These are phyloP conservation scores for Beauveria bassiana DNA, from an alignment of 2,329 filamentous ascomycete genomes.

Conservation along the genomic window DNA sequence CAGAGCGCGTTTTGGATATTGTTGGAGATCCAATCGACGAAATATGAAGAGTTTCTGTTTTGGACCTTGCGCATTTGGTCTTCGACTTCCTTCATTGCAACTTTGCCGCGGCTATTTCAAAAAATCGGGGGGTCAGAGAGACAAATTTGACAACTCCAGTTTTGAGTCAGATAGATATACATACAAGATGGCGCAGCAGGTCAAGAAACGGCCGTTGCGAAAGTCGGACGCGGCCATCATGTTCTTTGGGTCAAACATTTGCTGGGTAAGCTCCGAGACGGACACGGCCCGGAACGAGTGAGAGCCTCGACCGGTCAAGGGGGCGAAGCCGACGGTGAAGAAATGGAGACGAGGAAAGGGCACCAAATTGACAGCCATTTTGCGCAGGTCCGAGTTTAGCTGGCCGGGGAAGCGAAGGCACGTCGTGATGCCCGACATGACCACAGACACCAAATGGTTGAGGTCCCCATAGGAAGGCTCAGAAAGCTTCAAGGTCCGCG, in stretches of 20 bases:
- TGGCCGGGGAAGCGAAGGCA: slow-evolving; percentile 98
- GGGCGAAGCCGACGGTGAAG: slow-evolving; percentile 99
- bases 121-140: slow-evolving; percentile 27
- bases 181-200: slow-evolving; percentile 91
- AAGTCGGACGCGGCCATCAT: slow-evolving; percentile 99
- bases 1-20: slow-evolving; percentile 99
- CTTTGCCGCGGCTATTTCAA: slow-evolving; percentile 68
- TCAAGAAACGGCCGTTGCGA: slow-evolving; percentile 98
- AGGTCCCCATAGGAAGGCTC: slow-evolving; percentile 98
- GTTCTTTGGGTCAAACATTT: slow-evolving; percentile 99
- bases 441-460: slow-evolving; percentile 98
- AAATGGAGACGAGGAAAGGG: slow-evolving; percentile 99
- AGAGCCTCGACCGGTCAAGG: slow-evolving; percentile 77
- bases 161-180: neutral
- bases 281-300: slow-evolving; percentile 95
- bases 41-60: slow-evolving; percentile 99
- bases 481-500: slow-evolving; percentile 97
- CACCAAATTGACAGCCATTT: slow-evolving; percentile 95
- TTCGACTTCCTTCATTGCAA: slow-evolving; percentile 99
- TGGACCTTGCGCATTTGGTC: slow-evolving; percentile 99
- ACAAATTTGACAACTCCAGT: slow-evolving; percentile 17
- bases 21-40: slow-evolving; percentile 99
- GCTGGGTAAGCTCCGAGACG: slow-evolving; percentile 96
- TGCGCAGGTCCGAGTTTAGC: slow-evolving; percentile 99
- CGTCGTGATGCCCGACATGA: slow-evolving; percentile 99